A percentile compares a stretch with the other conserved stretches of the same genome.
These are phyloP conservation scores for Samsoniella hepiali DNA, from an alignment of 2,329 filamentous ascomycete species.

Conservation along the genomic window DNA sequence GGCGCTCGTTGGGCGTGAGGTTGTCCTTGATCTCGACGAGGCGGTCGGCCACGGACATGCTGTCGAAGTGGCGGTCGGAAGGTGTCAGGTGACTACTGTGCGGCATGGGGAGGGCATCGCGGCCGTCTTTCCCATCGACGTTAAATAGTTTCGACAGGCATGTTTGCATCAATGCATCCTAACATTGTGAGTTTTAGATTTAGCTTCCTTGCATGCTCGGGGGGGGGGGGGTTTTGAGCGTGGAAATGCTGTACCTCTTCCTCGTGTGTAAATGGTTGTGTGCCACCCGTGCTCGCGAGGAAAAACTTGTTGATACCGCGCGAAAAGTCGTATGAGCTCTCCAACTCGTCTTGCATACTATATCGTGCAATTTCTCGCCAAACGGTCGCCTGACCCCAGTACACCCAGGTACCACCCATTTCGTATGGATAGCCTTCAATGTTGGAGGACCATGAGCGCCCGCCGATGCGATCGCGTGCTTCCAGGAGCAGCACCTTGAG, in stretches of 20 bases:
- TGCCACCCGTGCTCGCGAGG: constrained; percentile 30
- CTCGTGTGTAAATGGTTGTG: constrained; percentile 38
- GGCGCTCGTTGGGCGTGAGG: constrained; percentile 40
- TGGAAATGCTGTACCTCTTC: constrained; percentile 33
- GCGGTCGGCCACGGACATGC: constrained; percentile 40
- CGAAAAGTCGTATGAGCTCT: constrained; percentile 39
- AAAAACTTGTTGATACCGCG: constrained; percentile 41
- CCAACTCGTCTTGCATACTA: constrained; percentile 39
- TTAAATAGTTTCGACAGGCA: constrained; percentile 43
- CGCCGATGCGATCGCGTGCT: constrained; percentile 46
- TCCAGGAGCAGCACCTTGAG: constrained; percentile 43
- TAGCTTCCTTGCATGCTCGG: background rate
- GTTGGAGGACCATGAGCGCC: constrained; percentile 44
- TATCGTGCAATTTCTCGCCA: constrained; percentile 47
- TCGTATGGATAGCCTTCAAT: constrained; percentile 43
- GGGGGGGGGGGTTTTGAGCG: background rate
- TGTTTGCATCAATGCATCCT: constrained; percentile 31
- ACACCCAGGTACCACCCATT: constrained; percentile 50
- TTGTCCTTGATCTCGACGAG: constrained; percentile 38
- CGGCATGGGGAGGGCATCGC: constrained; percentile 39
- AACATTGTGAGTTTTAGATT: background rate
- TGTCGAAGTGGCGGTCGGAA: constrained; percentile 35
- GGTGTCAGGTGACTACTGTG: constrained; percentile 35
- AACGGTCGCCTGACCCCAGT: constrained; percentile 42
- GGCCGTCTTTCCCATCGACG: constrained; percentile 40